Conservation (phyloP, 2,329 filamentous ascomycete species). For the Penicillium sp. region DNA sequence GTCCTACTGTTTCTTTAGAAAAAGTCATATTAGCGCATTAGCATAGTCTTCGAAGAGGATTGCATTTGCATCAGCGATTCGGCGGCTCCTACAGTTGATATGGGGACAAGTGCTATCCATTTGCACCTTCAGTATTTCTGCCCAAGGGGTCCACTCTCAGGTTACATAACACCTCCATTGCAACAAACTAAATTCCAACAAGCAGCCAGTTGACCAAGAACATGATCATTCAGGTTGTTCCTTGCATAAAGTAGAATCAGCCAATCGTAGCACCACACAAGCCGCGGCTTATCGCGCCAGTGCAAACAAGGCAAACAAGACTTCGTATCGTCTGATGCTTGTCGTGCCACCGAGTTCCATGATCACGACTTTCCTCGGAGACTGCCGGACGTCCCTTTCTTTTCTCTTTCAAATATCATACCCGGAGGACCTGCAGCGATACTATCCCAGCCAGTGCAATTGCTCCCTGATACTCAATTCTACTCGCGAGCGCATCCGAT, state of each 20-base stretch:
- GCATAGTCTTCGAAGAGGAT: background rate
- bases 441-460: background rate
- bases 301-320: slow-evolving; percentile 5
- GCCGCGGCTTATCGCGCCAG: background rate
- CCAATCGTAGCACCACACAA: background rate
- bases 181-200: no score
- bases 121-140: no score
- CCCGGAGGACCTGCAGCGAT: background rate
- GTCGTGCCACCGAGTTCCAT: background rate
- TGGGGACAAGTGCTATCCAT: no score
- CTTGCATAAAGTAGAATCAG: background rate
- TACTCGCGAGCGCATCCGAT: background rate
- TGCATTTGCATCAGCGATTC: background rate
- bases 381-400: background rate
- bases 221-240: background rate
- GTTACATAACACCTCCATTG: no score
- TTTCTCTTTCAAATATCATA: background rate
- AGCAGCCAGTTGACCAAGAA: no score
- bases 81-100: background rate
- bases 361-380: background rate
- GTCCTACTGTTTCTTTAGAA: background rate
- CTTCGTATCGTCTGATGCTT: slow-evolving; percentile 1
- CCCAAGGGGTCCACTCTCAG: no score
- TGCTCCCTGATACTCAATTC: background rate
- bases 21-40: slow-evolving; percentile 3